Conservation (phyloP, 2,329 filamentous ascomycete genomes). For the Trichoderma oligosporum region DNA sequence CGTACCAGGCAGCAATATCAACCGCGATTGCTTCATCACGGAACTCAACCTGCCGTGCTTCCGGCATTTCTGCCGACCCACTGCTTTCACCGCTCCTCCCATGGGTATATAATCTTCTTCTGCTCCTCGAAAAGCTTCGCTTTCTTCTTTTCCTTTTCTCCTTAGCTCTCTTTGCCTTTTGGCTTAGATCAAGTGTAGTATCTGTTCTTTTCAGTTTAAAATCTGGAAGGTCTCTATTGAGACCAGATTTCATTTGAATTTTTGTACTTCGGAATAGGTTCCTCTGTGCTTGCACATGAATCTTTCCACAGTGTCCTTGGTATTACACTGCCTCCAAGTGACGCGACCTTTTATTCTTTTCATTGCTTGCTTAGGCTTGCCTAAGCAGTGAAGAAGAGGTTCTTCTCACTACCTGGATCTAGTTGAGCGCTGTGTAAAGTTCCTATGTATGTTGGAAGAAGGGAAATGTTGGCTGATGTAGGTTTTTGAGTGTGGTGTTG, state of each 20-base stretch:
- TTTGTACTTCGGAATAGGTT: slow-evolving; percentile 35
- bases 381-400: slow-evolving; percentile 39
- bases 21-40: background rate
- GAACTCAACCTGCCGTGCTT: slow-evolving; percentile 2
- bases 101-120: slow-evolving; percentile 27
- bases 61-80: slow-evolving; percentile 9
- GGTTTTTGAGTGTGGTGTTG: no score
- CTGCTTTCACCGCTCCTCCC: background rate
- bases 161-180: slow-evolving; percentile 50
- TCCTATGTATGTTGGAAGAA: no score
- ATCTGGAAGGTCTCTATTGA: slow-evolving; percentile 77
- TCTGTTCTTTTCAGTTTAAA: slow-evolving; percentile 98
- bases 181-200: slow-evolving; percentile 93
- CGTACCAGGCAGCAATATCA: background rate
- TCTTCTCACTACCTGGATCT: no score
- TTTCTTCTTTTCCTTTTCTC: slow-evolving; percentile 33
- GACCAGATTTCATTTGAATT: slow-evolving; percentile 79
- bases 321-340: slow-evolving; percentile 45
- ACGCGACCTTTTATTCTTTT: slow-evolving; percentile 44
- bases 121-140: slow-evolving; percentile 19
- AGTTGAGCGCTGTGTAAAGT: no score
- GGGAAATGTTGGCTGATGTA: no score
- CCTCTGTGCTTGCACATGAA: slow-evolving; percentile 43
- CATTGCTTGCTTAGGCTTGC: slow-evolving; percentile 39
- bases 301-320: slow-evolving; percentile 42